Evolutionary conservation across 352 stramenopile species (phyloP), one percentile per base, ranked within the genome.

Genomic region (Phytophthora crassamura): DNA sequence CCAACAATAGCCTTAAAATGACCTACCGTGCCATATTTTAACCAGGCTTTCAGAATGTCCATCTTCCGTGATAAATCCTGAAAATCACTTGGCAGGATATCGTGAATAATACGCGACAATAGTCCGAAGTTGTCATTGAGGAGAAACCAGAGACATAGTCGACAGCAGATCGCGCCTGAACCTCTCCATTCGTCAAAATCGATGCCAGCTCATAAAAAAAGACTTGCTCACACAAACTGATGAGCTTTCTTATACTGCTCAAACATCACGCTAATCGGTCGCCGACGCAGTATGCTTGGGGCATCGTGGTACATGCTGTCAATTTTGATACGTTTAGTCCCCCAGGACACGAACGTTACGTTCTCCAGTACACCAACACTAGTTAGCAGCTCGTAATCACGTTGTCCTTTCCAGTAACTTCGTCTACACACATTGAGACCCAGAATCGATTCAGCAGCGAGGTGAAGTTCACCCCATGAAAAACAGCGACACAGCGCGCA

Each of bases 141-240:
- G 30, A 54, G 43, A 25, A 54, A 14, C 8, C 54, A 35, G 54
- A 34, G 9, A 62, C 54, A 48, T 54, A 54, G n/a, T 62, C 54
- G 3, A 55, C 42, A 2, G 54, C 42, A 5, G 16, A 32, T 5
- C 54, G 54, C 11, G 20, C 18, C 30, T 41, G 3, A 9, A 62
- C 33, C 32, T 62, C 54, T 11, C 54, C 54, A 40, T 62, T 7
- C 5, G 54, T 62, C 20, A 62, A 47, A 39, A 62, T 40, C 5
- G 18, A 36, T 11, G 42, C 18, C n/a, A 62, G 12, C 2, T 10
- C 5, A 32, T 41, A 28, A 54, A 54, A 3, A 20, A 54, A 9
- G 2, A 16, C 36, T 38, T 35, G 25, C 2, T 22, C 14, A 54
- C 15, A 34, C 18, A 34, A 18, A 43, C 5, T n/a, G n/a, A n/a